phyloP scores from a whole-genome alignment of 257 asterid species.

The Phtheirospermum japonicum region DNA sequence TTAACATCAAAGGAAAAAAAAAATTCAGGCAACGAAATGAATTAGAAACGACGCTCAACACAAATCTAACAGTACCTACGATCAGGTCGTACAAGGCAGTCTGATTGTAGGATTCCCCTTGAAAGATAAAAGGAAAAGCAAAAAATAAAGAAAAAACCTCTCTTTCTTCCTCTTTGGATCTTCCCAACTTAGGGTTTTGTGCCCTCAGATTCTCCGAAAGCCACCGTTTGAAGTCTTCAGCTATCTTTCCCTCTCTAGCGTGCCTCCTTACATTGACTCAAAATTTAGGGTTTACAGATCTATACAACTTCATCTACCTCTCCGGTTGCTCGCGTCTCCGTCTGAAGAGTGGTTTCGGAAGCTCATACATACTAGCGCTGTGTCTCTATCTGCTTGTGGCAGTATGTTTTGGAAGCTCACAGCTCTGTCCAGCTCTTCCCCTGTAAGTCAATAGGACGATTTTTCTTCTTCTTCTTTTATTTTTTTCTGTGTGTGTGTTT shows the following conservation, averaged over 20 bases:
- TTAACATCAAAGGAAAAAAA: too few relatives aligned
- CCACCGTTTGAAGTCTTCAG: conserved; percentile 30
- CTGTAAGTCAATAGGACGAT: conserved; percentile 52
- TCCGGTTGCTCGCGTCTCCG: conserved; percentile 23
- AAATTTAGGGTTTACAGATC: conserved; percentile 60
- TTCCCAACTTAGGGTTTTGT: conserved; percentile 38
- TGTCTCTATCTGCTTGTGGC: conserved; percentile 18
- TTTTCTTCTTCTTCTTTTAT: too few relatives aligned
- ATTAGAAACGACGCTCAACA: too few relatives aligned
- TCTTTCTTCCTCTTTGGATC: conserved; percentile 30
- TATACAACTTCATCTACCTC: conserved; percentile 24
- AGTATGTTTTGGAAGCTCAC: conserved; percentile 95
- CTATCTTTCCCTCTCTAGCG: conserved; percentile 6
- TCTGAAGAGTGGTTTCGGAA: neutral
- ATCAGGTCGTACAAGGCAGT: too few relatives aligned
- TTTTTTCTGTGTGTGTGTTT: neutral
- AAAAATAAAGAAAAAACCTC: too few relatives aligned
- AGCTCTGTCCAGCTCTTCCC: conserved; percentile 80
- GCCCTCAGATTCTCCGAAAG: conserved; percentile 29
- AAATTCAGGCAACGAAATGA: too few relatives aligned
- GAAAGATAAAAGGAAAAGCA: too few relatives aligned
- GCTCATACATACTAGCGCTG: conserved; percentile 21
- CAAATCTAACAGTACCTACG: too few relatives aligned
- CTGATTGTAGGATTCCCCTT: too few relatives aligned
- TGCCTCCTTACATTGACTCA: conserved; percentile 20